Base-by-base conservation (phyloP, 352 stramenopile genomes). In the Peronospora tabacina region DNA sequence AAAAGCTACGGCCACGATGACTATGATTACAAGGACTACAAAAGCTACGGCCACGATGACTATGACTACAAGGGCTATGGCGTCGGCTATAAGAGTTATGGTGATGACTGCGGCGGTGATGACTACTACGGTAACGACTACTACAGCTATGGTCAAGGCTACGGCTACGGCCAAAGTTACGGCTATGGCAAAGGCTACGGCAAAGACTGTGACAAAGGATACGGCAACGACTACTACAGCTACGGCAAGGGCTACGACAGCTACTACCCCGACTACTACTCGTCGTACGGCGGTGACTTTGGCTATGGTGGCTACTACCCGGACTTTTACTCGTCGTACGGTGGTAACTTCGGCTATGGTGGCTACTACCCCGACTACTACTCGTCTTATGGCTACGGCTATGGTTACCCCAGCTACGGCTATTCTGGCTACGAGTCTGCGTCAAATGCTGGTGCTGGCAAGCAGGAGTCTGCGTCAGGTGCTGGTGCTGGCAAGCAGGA, bases 11-110 rank as follows among this genome's bases (percentile, higher is more conserved):
- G 26, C 2, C n/a, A 41, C 15, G 28, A 32, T 17, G 20, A 42
- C 36, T 53, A 53, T 15, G 32, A 24, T 3, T 12, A 49, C 19
- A 29, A 56, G 3, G 33, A 30, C n/a, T n/a, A n/a, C n/a, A 45
- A 57, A 7, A 44, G 40, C 34, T 52, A 50, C 12, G 41, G 24
- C 5, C 28, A 32, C 28, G 22, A 29, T 11, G 41, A 42, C 35
- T 48, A 44, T 15, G 49, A 32, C 39, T 44, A 49, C 39, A 38
- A 56, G 6, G 39, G 39, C 15, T 50, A 49, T 13, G 12, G 8
- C 35, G 13, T 45, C 17, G 44, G 40, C 33, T 50, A 42, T 11
- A 48, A 55, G 16, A 22, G 40, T 29, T 32, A 46, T 28, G 34
- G 35, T 9, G 28, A 43, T 13, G 28, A 46, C 17, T 38, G 30